These are phyloP conservation scores for Candida boidinii DNA, from an alignment of 805 yeast genomes.

Conservation along the genomic window DNA sequence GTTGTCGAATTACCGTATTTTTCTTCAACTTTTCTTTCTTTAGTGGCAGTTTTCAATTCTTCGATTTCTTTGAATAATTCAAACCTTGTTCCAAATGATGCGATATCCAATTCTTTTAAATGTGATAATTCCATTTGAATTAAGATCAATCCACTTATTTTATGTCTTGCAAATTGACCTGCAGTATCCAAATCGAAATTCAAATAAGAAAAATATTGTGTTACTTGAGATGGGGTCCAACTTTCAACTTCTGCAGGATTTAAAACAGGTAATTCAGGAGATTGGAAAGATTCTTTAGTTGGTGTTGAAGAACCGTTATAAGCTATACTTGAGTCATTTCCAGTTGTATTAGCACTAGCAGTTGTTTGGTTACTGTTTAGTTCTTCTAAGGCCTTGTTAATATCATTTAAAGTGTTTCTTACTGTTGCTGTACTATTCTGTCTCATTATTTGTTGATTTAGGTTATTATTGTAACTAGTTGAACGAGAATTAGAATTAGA, in stretches of 20 bases:
- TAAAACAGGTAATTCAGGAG: no score
- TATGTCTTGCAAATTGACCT: constrained; percentile 75
- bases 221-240: constrained; percentile 88
- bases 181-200: constrained; percentile 75
- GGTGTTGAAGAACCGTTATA: not conserved
- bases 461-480: no score
- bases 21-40: constrained; percentile 5
- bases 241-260: constrained; percentile 39
- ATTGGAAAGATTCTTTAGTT: not conserved
- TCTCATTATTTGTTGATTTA: no score
- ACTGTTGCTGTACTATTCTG: constrained; percentile 2
- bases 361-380: constrained; percentile 15
- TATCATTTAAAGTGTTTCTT: constrained; percentile 60
- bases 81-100: constrained; percentile 91
- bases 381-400: constrained; percentile 66
- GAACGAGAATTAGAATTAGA: no score
- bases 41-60: constrained; percentile 34
- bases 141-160: constrained; percentile 79
- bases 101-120: constrained; percentile 85
- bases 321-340: not conserved
- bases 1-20: constrained; percentile 1
- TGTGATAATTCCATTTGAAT: constrained; percentile 79
- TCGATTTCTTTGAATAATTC: constrained; percentile 88
- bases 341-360: not conserved
- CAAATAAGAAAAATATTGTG: constrained; percentile 59